A percentile compares a stretch with the other conserved stretches of the same genome.
Evolutionary conservation across 495 filamentous ascomycete genomes (phyloP).

Genomic region (Neurospora sp.): DNA sequence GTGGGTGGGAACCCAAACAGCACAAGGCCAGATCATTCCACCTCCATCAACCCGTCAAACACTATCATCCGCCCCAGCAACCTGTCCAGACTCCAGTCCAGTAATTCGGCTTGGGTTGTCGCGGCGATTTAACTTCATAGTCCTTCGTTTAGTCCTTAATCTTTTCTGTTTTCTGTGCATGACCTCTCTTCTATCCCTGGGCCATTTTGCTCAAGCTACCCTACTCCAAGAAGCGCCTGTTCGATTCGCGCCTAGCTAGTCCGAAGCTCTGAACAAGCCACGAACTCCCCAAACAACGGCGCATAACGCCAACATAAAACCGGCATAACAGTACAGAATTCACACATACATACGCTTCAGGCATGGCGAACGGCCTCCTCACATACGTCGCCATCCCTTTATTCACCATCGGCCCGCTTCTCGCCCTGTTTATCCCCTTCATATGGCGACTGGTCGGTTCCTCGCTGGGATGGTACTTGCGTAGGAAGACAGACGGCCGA

Average conservation of each 20-base stretch:
- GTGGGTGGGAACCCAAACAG: not conserved
- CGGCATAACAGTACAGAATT: not conserved
- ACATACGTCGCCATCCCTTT: conserved; percentile 13
- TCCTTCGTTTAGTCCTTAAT: not conserved
- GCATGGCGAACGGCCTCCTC: conserved; percentile 3
- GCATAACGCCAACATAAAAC: not conserved
- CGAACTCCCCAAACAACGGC: not conserved
- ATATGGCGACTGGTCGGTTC: conserved; percentile 32
- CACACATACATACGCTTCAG: not conserved
- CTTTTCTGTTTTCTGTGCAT: not conserved
- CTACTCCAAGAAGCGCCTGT: not conserved
- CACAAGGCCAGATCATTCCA: not conserved
- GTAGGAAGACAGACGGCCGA: conserved; percentile 53
- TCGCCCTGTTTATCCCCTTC: conserved; percentile 22
- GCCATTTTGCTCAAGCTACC: not conserved
- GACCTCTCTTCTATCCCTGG: not conserved
- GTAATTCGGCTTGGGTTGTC: not conserved
- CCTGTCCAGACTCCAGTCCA: not conserved
- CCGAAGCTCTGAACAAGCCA: not conserved
- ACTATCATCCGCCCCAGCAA: not conserved
- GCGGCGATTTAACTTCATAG: not conserved
- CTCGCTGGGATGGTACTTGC: conserved; percentile 53
- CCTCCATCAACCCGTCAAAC: not conserved
- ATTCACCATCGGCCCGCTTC: conserved; percentile 17
- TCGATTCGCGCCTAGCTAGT: not conserved